Evolutionary conservation across 139 green algal species (phyloP).

Genomic region (Chlorella sp.): DNA sequence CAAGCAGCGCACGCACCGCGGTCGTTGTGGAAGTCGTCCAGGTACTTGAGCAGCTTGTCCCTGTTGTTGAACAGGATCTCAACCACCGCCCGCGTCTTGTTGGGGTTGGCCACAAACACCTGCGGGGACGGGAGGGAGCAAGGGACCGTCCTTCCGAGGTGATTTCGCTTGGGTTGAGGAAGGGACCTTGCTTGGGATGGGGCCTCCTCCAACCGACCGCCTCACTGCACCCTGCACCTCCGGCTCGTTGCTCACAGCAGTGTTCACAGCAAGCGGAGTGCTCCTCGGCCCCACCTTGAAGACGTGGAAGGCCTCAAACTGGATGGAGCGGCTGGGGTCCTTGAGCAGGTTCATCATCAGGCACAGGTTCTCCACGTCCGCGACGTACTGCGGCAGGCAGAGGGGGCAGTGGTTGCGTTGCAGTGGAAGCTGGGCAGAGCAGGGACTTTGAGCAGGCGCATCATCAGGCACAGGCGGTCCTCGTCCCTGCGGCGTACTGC

Average conservation of each 20-base stretch:
- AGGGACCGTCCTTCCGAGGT: neutral
- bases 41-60: constrained; percentile 92
- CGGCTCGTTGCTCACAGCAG: neutral
- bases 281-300: constrained; percentile 85
- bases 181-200: too few species aligned
- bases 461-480: neutral
- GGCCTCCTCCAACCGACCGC: too few species aligned
- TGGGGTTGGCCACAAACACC: constrained; percentile 97
- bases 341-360: constrained; percentile 95
- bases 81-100: constrained; percentile 85
- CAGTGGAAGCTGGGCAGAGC: neutral
- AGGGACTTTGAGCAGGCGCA: too few species aligned
- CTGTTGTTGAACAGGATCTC: constrained; percentile 89
- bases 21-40: constrained; percentile 92
- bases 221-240: too few species aligned
- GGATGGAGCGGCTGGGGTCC: constrained; percentile 87
- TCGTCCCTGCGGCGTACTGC: neutral
- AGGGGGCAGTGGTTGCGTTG: neutral
- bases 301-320: constrained; percentile 98
- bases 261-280: neutral
- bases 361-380: constrained; percentile 86
- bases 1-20: constrained; percentile 68
- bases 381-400: constrained; percentile 90
- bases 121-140: constrained; percentile 12
- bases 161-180: neutral